Conservation (phyloP, 306 rosid genomes). For the cucumber (Cucumis sativus) region Cucumber_9930_V3 NC_026659.2:23800001-23800500, state of each 20-base stretch:
- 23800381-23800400: neutral
- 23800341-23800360: neutral
- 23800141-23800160: conserved; percentile 72
- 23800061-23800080: neutral
- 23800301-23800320: neutral
- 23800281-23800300: neutral
- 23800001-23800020: conserved; percentile 98
- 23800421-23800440: neutral
- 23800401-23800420: neutral
- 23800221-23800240: neutral
- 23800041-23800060: conserved; percentile 1
- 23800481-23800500: neutral
- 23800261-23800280: neutral
- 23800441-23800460: neutral
- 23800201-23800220: neutral
- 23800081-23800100: conserved; percentile 2
- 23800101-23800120: conserved; percentile 57
- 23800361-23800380: neutral
- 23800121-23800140: conserved; percentile 78
- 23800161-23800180: conserved; percentile 97
- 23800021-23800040: conserved; percentile 90
- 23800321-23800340: neutral
- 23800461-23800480: neutral
- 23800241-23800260: neutral
- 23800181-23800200: neutral